Evolutionary conservation across 176 grass and related monocot genomes (phyloP).

Genomic region (Hyparrhenia diplandra): DNA sequence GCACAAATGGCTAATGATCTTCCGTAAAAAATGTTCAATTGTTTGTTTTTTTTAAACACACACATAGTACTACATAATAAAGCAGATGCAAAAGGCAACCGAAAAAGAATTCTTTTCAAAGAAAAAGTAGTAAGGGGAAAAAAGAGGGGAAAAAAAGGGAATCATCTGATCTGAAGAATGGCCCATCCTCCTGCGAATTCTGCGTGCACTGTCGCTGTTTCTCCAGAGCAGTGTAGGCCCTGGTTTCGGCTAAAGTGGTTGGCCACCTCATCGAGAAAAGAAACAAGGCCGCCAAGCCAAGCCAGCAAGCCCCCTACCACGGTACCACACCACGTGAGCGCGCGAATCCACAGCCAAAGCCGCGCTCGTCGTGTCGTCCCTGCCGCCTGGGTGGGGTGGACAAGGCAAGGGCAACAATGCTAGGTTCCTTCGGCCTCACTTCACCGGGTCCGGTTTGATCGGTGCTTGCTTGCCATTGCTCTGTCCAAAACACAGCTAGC

Average conservation of each 20-base stretch:
- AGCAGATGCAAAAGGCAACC: not conserved
- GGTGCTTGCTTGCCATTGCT: not conserved
- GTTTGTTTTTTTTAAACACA: too few relatives aligned
- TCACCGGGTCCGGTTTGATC: not conserved
- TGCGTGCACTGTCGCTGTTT: not conserved
- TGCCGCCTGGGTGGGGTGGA: too few relatives aligned
- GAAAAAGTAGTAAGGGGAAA: not conserved
- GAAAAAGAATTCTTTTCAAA: not conserved
- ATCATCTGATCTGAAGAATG: not conserved
- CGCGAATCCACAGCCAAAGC: not conserved
- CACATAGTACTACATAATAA: too few relatives aligned
- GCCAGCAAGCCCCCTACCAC: too few relatives aligned
- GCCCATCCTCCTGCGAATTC: not conserved
- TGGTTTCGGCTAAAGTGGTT: constrained; percentile 15
- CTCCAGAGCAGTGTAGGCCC: constrained; percentile 19
- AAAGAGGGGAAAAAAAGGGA: not conserved
- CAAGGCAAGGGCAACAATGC: not conserved
- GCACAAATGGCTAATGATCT: not conserved
- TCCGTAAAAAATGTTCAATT: too few relatives aligned
- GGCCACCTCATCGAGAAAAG: not conserved
- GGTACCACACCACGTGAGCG: constrained; percentile 6
- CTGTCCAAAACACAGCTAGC: not conserved
- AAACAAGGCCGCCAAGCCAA: not conserved
- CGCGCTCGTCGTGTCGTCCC: not conserved
- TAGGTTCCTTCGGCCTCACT: constrained; percentile 11